Conservation (phyloP, 208 protist genomes). For the Herpetomonas tarakana region DNA sequence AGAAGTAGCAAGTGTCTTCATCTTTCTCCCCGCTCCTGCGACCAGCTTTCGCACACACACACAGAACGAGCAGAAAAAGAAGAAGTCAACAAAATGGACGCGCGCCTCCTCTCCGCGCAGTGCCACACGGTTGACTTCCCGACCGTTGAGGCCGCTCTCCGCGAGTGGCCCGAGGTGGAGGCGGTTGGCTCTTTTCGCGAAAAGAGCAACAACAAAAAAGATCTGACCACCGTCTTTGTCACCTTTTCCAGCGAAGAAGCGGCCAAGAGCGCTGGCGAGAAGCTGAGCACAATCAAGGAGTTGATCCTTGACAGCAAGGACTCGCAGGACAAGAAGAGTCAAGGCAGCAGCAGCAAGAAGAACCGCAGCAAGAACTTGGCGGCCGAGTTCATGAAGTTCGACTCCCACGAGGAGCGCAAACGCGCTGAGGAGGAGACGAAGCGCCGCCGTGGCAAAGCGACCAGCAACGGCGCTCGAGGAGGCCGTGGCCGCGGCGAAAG, state of each 20-base stretch:
- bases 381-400: conserved; percentile 58
- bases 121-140: conserved; percentile 69
- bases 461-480: background rate
- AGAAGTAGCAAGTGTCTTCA: too few relatives aligned
- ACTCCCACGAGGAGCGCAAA: conserved; percentile 32
- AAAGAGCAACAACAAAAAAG: conserved; percentile 74
- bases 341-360: background rate
- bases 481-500: background rate
- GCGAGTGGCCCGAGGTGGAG: conserved; percentile 73
- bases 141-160: conserved; percentile 53
- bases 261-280: conserved; percentile 22
- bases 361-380: conserved; percentile 36
- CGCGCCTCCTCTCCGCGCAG: conserved; percentile 30
- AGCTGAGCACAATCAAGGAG: conserved; percentile 42
- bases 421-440: background rate
- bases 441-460: background rate
- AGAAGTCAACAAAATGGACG: conserved; percentile 34
- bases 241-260: conserved; percentile 54
- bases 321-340: conserved; percentile 12
- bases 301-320: conserved; percentile 28
- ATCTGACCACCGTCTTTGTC: conserved; percentile 80
- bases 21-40: too few relatives aligned
- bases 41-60: too few relatives aligned
- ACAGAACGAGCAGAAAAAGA: too few relatives aligned
- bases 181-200: conserved; percentile 75